Conservation (phyloP, 2,329 filamentous ascomycete species). For the Macrophomina phaseolina region DNA sequence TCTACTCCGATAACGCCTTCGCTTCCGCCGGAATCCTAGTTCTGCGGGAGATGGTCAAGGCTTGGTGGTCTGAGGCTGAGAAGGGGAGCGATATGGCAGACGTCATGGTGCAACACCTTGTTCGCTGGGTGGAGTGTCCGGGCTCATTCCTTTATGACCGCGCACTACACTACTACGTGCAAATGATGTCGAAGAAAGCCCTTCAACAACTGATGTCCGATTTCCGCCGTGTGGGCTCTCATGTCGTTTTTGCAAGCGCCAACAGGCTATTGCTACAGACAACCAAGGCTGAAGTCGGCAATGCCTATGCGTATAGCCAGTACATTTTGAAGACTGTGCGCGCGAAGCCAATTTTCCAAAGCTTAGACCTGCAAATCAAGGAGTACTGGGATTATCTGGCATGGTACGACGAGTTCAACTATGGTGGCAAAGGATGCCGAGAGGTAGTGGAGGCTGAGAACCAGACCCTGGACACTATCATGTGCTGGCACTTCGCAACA, state of each 20-base stretch:
- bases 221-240: conserved; percentile 91
- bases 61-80: conserved; percentile 97
- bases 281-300: conserved; percentile 94
- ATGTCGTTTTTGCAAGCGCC: conserved; percentile 92
- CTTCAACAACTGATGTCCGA: conserved; percentile 97
- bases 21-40: conserved; percentile 90
- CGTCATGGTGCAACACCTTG: conserved; percentile 94
- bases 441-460: conserved; percentile 78
- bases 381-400: conserved; percentile 99
- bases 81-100: conserved; percentile 93
- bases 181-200: conserved; percentile 97
- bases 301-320: conserved; percentile 94
- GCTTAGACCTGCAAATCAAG: conserved; percentile 94
- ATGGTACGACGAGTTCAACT: conserved; percentile 99
- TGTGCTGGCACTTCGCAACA: conserved; percentile 97
- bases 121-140: conserved; percentile 95
- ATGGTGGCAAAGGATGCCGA: conserved; percentile 89
- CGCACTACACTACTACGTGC: conserved; percentile 93
- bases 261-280: conserved; percentile 92
- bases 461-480: conserved; percentile 85
- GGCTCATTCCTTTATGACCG: conserved; percentile 95
- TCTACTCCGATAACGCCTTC: conserved; percentile 89
- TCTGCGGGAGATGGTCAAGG: conserved; percentile 95
- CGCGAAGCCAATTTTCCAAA: conserved; percentile 92
- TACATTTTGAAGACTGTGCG: conserved; percentile 99